phyloP scores from a whole-genome alignment of 2,329 filamentous ascomycete species.

The Pseudopyricularia cyperi region DNA sequence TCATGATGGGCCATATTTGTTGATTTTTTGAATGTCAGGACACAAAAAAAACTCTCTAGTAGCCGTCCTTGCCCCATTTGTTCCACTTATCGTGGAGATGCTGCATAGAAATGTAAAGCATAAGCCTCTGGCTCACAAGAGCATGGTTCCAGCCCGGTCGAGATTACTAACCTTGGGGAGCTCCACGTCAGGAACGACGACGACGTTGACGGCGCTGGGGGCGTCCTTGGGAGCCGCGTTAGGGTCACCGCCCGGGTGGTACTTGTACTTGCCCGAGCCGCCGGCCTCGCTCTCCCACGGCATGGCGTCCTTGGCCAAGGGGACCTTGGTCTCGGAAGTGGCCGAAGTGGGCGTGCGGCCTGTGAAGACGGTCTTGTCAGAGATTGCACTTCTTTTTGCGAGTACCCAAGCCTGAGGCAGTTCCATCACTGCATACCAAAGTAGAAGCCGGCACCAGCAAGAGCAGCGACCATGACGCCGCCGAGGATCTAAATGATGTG shows the following conservation, averaged over 20 bases:
- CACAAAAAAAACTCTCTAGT: slow-evolving; percentile 30
- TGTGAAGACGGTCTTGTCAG: slow-evolving; percentile 18
- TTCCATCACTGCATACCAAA: slow-evolving; percentile 42
- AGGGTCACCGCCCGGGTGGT: slow-evolving; percentile 76
- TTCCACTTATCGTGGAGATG: slow-evolving; percentile 94
- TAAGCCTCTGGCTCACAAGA: background rate
- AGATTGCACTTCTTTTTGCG: background rate
- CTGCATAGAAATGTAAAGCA: slow-evolving; percentile 26
- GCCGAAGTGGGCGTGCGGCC: slow-evolving; percentile 75
- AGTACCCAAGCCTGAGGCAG: background rate
- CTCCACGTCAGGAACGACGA: slow-evolving; percentile 86
- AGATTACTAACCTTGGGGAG: slow-evolving; percentile 60
- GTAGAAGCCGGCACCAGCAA: slow-evolving; percentile 82
- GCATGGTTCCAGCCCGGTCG: background rate
- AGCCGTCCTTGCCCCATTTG: slow-evolving; percentile 99
- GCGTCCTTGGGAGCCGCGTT: slow-evolving; percentile 69
- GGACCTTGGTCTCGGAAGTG: slow-evolving; percentile 68
- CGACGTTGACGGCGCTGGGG: slow-evolving; percentile 87
- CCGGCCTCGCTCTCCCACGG: slow-evolving; percentile 70
- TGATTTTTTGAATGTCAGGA: background rate
- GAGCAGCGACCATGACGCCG: slow-evolving; percentile 78
- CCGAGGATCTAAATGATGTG: slow-evolving; percentile 58
- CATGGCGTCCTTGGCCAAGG: slow-evolving; percentile 65
- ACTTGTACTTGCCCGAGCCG: slow-evolving; percentile 56
- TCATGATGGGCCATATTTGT: background rate